These are phyloP conservation scores for Diaporthe caulivora DNA, from an alignment of 2,329 filamentous ascomycete genomes.

Conservation along the genomic window DNA sequence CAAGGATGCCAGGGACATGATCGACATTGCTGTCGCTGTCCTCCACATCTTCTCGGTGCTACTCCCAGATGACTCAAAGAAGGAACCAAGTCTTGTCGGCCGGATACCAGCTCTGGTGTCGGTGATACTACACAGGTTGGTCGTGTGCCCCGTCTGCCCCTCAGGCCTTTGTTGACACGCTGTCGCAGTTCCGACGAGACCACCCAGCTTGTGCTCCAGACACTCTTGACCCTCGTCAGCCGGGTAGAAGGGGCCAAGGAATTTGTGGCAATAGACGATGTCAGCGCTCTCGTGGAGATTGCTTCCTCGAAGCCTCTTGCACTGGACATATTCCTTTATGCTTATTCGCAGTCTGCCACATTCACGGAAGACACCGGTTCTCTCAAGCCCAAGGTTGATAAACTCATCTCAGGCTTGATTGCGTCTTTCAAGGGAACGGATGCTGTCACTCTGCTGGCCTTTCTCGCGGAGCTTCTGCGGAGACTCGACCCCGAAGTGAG, in stretches of 20 bases:
- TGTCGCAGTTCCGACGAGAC: slow-evolving; percentile 63
- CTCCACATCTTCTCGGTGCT: slow-evolving; percentile 72
- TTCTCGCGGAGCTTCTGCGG: slow-evolving; percentile 65
- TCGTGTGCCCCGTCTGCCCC: background rate
- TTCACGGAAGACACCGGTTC: slow-evolving; percentile 46
- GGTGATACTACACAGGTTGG: slow-evolving; percentile 67
- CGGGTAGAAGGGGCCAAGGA: slow-evolving; percentile 61
- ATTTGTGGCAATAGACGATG: slow-evolving; percentile 63
- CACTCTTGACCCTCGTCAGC: slow-evolving; percentile 68
- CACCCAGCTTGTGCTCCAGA: slow-evolving; percentile 65
- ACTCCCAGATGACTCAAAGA: slow-evolving; percentile 61
- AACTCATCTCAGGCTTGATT: slow-evolving; percentile 60
- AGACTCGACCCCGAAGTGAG: slow-evolving; percentile 62
- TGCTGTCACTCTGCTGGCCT: slow-evolving; percentile 69
- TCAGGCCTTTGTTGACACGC: slow-evolving; percentile 32
- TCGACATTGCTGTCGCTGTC: slow-evolving; percentile 72
- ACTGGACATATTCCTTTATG: slow-evolving; percentile 67
- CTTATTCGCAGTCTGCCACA: slow-evolving; percentile 66
- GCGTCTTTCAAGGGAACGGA: slow-evolving; percentile 70
- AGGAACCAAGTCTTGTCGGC: slow-evolving; percentile 60
- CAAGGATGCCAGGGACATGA: slow-evolving; percentile 68
- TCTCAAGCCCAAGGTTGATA: slow-evolving; percentile 58
- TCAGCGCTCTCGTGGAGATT: slow-evolving; percentile 68
- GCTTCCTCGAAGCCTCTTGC: slow-evolving; percentile 66
- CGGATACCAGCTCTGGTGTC: slow-evolving; percentile 67